phyloP scores from a whole-genome alignment of 345 rosid genomes.

The Eutrema japonicum region DNA sequence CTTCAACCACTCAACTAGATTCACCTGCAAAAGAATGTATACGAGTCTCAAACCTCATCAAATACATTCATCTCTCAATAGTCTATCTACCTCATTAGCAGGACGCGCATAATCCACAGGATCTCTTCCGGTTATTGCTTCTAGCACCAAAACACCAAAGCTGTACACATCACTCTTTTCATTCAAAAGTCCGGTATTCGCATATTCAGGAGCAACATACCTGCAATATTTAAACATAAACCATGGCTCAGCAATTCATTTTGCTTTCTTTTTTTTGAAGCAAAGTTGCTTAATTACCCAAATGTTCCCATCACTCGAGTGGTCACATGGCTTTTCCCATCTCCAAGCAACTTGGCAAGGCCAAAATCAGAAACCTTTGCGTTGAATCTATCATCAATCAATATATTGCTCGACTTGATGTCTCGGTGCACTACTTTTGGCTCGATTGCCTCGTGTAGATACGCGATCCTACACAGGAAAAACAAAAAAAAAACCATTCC shows the following conservation, averaged over 20 bases:
- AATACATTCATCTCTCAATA: background rate
- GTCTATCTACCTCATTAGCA: conserved; percentile 65
- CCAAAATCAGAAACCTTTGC: conserved; percentile 98
- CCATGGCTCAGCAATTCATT: conserved; percentile 11
- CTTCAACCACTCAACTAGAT: conserved; percentile 96
- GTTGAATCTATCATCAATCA: conserved; percentile 87
- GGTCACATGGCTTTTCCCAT: conserved; percentile 94
- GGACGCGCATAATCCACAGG: conserved; percentile 97
- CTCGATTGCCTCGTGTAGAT: conserved; percentile 96
- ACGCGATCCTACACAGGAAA: conserved; percentile 69
- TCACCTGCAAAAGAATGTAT: conserved; percentile 57
- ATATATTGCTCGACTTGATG: conserved; percentile 91
- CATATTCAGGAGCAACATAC: conserved; percentile 98
- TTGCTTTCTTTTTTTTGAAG: background rate
- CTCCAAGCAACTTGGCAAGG: conserved; percentile 93
- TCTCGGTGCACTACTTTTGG: conserved; percentile 99
- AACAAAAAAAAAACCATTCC: background rate
- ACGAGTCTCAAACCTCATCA: conserved; percentile 17
- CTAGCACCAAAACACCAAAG: conserved; percentile 89
- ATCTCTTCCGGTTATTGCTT: conserved; percentile 94
- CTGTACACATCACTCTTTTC: conserved; percentile 99
- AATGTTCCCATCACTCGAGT: conserved; percentile 99
- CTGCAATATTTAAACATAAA: conserved; percentile 48
- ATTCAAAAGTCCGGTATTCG: conserved; percentile 91
- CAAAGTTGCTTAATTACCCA: conserved; percentile 54